phyloP scores from a whole-genome alignment of 1,139 yeast species.

The Suhomyces coccinellae region DNA sequence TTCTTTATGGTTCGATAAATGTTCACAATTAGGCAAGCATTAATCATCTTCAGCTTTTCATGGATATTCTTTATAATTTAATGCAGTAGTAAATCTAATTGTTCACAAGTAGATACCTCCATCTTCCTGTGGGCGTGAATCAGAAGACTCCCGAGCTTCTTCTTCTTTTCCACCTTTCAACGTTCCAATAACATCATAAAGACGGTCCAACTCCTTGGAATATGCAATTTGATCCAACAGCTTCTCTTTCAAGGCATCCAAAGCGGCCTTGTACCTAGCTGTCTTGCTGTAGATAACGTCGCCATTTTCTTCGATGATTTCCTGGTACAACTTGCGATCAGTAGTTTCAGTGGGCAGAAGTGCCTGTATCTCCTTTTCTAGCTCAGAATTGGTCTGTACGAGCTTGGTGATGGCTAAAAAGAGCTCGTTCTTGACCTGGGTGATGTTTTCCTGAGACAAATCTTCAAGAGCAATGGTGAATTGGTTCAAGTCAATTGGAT shows the following conservation, averaged over 20 bases:
- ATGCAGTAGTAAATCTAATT: no score
- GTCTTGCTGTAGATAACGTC: constrained; percentile 22
- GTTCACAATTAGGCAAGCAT: no score
- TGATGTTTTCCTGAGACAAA: constrained; percentile 33
- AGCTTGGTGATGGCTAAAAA: constrained; percentile 30
- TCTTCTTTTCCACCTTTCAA: neutral
- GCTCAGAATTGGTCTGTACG: constrained; percentile 32
- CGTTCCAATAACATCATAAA: constrained; percentile 1
- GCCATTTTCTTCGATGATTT: constrained; percentile 36
- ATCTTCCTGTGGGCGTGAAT: neutral
- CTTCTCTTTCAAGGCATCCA: constrained; percentile 7
- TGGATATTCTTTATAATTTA: no score
- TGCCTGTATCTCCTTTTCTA: constrained; percentile 27
- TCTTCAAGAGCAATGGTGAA: constrained; percentile 36
- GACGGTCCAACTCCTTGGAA: neutral
- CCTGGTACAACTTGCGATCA: constrained; percentile 12
- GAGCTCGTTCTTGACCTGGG: constrained; percentile 27
- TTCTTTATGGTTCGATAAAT: no score
- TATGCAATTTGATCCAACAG: constrained; percentile 3
- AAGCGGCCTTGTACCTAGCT: neutral
- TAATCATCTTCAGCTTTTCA: no score
- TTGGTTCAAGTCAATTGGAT: constrained; percentile 30
- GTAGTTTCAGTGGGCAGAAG: constrained; percentile 11
- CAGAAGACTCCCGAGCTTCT: constrained; percentile 12
- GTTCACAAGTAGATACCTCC: neutral